Conservation (phyloP, 208 protist genomes). For the Trypanosoma scelopori region DNA sequence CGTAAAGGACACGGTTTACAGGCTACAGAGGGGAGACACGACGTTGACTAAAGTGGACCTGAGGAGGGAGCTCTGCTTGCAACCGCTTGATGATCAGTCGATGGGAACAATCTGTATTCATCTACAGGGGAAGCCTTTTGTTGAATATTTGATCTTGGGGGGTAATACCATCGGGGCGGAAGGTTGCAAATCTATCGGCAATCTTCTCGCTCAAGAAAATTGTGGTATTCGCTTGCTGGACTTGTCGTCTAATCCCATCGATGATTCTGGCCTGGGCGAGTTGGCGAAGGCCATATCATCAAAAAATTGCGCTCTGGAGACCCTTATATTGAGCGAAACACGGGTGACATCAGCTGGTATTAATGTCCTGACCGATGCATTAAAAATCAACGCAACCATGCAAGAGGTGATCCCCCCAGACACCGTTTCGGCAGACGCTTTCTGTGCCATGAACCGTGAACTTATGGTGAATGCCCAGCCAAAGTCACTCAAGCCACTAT, state of each 20-base stretch:
- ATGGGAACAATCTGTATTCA: constrained; percentile 58
- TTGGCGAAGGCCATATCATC: constrained; percentile 54
- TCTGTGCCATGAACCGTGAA: constrained; percentile 41
- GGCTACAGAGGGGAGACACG: constrained; percentile 50
- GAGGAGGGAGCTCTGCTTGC: constrained; percentile 30
- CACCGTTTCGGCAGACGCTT: constrained; percentile 27
- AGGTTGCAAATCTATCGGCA: constrained; percentile 54
- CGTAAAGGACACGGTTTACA: constrained; percentile 66
- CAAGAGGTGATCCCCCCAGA: constrained; percentile 36
- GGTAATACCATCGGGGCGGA: constrained; percentile 60
- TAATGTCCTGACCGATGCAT: constrained; percentile 27
- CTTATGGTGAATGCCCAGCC: constrained; percentile 74
- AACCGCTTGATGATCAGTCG: constrained; percentile 61
- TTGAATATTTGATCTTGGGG: constrained; percentile 50
- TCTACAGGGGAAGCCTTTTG: constrained; percentile 39
- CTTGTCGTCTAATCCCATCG: constrained; percentile 63
- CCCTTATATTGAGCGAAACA: constrained; percentile 54
- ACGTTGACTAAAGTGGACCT: constrained; percentile 57
- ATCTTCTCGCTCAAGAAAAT: constrained; percentile 35
- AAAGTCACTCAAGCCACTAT: constrained; percentile 50
- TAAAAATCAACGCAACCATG: constrained; percentile 54
- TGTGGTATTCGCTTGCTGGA: constrained; percentile 49
- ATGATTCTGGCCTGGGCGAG: constrained; percentile 50
- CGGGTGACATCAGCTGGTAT: constrained; percentile 49
- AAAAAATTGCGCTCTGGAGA: constrained; percentile 42